Evolutionary conservation across 257 asterid species (phyloP).

Genomic region (Penstemon newberryi): DNA sequence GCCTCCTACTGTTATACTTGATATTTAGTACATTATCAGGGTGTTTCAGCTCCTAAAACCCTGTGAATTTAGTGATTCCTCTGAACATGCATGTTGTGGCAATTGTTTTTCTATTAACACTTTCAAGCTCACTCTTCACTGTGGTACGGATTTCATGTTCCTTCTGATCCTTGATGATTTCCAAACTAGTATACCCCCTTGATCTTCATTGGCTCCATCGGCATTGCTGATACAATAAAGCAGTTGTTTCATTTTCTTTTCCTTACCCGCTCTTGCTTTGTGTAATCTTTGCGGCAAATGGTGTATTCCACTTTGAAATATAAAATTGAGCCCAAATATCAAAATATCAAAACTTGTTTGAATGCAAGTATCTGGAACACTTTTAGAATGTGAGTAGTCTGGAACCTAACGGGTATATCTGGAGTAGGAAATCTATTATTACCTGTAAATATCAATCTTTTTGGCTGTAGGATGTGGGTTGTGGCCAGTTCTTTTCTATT

Average conservation of each 20-base stretch:
- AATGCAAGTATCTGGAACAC: too few relatives aligned
- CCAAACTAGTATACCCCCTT: neutral
- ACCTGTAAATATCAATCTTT: neutral
- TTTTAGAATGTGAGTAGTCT: neutral
- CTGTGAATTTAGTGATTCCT: too few relatives aligned
- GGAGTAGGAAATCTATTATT: neutral
- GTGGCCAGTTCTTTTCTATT: neutral
- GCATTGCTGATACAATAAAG: conserved; percentile 16
- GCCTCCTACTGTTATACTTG: too few relatives aligned
- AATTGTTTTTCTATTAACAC: too few relatives aligned
- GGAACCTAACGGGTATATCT: neutral
- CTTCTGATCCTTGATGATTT: neutral
- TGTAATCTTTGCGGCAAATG: conserved; percentile 3
- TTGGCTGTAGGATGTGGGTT: neutral
- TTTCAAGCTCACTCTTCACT: too few relatives aligned
- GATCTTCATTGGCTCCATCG: neutral
- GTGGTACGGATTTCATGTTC: neutral
- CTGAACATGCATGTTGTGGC: too few relatives aligned
- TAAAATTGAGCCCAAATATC: too few relatives aligned
- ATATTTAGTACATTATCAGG: too few relatives aligned
- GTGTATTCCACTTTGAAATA: neutral
- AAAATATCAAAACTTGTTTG: too few relatives aligned
- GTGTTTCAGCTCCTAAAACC: too few relatives aligned
- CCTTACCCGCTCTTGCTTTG: conserved; percentile 2
- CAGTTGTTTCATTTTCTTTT: neutral